Conservation (phyloP, 2,329 filamentous ascomycete species). For the Coniochaeta ligniaria region DNA sequence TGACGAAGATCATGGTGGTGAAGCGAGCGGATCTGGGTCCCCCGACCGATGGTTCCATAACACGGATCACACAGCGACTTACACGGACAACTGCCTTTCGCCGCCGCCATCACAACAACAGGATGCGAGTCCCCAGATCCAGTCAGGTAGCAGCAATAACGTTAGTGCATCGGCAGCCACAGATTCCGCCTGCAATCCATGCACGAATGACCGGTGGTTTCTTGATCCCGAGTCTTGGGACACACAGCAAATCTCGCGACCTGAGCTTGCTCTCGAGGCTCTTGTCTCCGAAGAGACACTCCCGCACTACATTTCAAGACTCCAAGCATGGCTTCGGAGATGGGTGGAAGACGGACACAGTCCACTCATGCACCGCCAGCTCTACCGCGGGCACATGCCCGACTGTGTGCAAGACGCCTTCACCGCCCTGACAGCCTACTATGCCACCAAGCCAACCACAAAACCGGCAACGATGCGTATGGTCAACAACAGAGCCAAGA, state of each 20-base stretch:
- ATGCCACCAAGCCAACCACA: constrained; percentile 9
- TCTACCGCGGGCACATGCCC: constrained; percentile 20
- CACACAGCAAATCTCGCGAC: neutral
- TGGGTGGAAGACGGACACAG: constrained; percentile 21
- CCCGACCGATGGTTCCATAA: neutral
- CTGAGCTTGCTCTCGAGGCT: constrained; percentile 14
- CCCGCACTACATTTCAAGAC: constrained; percentile 2
- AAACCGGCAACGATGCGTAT: constrained; percentile 11
- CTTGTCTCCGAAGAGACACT: constrained; percentile 5
- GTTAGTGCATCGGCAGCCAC: neutral
- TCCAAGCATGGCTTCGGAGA: constrained; percentile 15
- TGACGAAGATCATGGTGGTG: neutral
- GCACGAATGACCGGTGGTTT: neutral
- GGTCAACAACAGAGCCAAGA: constrained; percentile 8
- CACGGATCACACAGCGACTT: neutral
- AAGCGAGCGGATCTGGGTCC: neutral
- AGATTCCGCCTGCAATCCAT: neutral
- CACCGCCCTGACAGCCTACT: constrained; percentile 14
- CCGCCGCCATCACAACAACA: neutral
- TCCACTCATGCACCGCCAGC: constrained; percentile 21
- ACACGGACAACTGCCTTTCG: neutral
- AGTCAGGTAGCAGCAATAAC: neutral
- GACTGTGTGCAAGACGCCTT: constrained; percentile 22
- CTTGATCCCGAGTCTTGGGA: neutral
- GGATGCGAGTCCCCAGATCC: neutral